Conservation (phyloP, 495 filamentous ascomycete species). For the Xylaria bambusicola region DNA sequence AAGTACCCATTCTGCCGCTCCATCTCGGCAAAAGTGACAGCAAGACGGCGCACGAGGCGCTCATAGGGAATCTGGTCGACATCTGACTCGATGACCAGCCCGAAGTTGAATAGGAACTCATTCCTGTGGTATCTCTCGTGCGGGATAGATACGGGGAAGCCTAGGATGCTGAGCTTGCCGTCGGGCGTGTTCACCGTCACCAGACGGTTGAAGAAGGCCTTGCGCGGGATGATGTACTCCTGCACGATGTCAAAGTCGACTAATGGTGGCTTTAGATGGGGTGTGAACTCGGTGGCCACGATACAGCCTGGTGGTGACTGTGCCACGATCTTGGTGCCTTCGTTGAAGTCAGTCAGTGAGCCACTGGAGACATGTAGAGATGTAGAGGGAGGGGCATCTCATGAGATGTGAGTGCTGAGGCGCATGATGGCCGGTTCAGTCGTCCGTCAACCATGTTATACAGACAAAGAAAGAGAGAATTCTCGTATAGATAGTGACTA, state of each 20-base stretch:
- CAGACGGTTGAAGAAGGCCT: constrained; percentile 86
- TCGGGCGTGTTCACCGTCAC: constrained; percentile 72
- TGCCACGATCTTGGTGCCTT: constrained; percentile 79
- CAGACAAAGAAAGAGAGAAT: too few relatives aligned
- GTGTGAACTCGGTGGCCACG: constrained; percentile 47
- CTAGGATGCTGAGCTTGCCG: constrained; percentile 77
- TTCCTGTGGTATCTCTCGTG: constrained; percentile 79
- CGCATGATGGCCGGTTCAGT: too few relatives aligned
- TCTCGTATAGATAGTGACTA: too few relatives aligned
- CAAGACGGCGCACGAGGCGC: constrained; percentile 81
- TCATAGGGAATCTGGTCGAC: constrained; percentile 69
- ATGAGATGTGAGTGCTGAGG: background rate
- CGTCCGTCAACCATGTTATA: too few relatives aligned
- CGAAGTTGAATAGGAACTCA: constrained; percentile 98
- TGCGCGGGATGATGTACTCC: constrained; percentile 88
- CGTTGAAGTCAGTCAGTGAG: background rate
- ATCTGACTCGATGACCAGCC: constrained; percentile 70
- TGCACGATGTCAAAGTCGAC: constrained; percentile 81
- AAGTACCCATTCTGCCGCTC: constrained; percentile 85
- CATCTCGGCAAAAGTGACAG: constrained; percentile 78
- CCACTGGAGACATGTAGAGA: background rate
- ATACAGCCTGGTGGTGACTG: constrained; percentile 76
- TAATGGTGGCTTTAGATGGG: constrained; percentile 61
- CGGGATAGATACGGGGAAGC: constrained; percentile 85
- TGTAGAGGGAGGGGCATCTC: background rate